Evolutionary conservation across 2,329 filamentous ascomycete genomes (phyloP), one percentile per base, ranked within the genome.

Genomic region (Exophiala calicioides): DNA sequence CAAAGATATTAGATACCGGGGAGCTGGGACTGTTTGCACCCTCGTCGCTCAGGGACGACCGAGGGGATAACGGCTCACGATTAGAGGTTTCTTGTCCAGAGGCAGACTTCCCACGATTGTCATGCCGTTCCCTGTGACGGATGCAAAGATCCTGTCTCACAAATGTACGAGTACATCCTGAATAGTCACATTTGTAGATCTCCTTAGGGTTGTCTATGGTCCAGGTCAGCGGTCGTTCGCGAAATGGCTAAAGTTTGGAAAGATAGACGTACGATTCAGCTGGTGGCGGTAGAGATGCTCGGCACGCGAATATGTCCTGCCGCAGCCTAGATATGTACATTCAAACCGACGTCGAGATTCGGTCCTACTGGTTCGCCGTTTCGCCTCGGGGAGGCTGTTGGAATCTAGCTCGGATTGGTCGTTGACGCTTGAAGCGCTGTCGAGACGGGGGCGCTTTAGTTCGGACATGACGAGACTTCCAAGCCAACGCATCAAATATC

Each of bases 211-310:
- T 86, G 70, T 97, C 86, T 89, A 18, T 27, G 19, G 20, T 12
- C 12, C 23, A n/a, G 21, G 50, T 36, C 47, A 37, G 36, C 5
- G 19, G 26, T 19, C 3, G 16, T 13, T 20, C 21, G 8, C 15
- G 16, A 7, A 3, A n/a, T 12, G 5, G 27, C 2, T 21, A 23
- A 50, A 23, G 34, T 47, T 31, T 12, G 13, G 31, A 44, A 50
- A 31, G 47, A 44, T 47, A 29, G 24, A 73, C 82, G 66, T 76
- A 89, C 86, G 91, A 65, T 97, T 97, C 58, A 97, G 72, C 70
- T 97, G 90, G 69, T 97, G 91, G 33, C 91, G 84, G 71, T 96
- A 95, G 73, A 97, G 75, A 73, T 97, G 91, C 70, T 97, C 91
- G 5, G 91, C 91, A 64, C 91, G 81, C 15, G 90, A 96, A 67